Evolutionary conservation across 1,139 yeast species (phyloP).

Genomic region (Saccharomyces hybrid): DNA sequence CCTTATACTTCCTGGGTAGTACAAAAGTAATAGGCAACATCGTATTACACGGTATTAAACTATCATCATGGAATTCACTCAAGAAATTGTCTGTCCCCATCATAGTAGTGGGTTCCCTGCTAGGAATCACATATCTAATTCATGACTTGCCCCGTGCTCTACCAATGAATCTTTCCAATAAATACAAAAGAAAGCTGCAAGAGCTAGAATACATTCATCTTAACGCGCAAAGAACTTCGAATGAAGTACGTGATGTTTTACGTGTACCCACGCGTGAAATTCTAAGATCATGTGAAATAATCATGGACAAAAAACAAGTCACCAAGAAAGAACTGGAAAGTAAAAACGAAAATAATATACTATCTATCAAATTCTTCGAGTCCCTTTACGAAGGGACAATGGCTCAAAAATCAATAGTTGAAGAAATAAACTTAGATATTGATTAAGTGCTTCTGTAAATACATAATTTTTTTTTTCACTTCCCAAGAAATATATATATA

Average conservation of each 20-base stretch:
- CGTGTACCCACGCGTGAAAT: conserved; percentile 80
- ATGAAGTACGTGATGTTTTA: conserved; percentile 76
- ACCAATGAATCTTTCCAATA: conserved; percentile 73
- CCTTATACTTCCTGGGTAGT: conserved; percentile 33
- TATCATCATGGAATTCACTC: conserved; percentile 31
- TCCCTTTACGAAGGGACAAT: conserved; percentile 43
- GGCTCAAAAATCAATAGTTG: conserved; percentile 42
- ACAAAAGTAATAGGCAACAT: conserved; percentile 29
- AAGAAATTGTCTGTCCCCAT: conserved; percentile 33
- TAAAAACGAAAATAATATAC: conserved; percentile 47
- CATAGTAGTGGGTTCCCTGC: conserved; percentile 45
- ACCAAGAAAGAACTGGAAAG: conserved; percentile 28
- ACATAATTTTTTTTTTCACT: neutral
- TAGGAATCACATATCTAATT: conserved; percentile 59
- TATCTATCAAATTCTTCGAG: conserved; percentile 55
- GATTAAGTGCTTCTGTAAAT: conserved; percentile 16
- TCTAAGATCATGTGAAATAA: conserved; percentile 57
- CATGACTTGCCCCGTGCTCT: conserved; percentile 83
- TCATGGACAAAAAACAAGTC: conserved; percentile 23
- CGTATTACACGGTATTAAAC: conserved; percentile 30
- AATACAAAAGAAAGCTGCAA: conserved; percentile 54
- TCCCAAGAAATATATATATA: too few relatives aligned
- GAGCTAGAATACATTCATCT: conserved; percentile 68
- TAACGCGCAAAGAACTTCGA: conserved; percentile 71
- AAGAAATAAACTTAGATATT: conserved; percentile 47